Evolutionary conservation across 257 asterid genomes (phyloP), one percentile per base, ranked within the genome.

Genomic region (Cordia subcordata): DNA sequence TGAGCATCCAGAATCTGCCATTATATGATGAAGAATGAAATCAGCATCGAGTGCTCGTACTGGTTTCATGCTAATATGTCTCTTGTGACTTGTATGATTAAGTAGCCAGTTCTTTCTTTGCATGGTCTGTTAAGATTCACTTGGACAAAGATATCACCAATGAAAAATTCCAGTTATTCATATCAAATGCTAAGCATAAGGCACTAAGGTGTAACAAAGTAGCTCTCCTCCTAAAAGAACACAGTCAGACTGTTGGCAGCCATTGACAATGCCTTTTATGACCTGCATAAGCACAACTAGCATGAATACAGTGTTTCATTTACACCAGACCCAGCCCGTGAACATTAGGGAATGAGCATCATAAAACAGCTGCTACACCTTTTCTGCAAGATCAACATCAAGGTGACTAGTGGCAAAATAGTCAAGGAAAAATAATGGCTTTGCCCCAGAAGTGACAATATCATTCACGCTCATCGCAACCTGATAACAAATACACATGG

Each of bases 401-500:
- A 92, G 90, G 49, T 15, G 90, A 72, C 96, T 82, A 8, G 99
- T 92, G 40, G 99, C 99, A 8, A 77, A 92, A 80, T 88, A 92
- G 78, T 92, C 99, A 53, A 92, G 99, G 77, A 92, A 88, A 79
- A 92, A 92, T 70, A 86, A 78, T 52, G 99, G 99, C 81, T 86
- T 92, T 23, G 96, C 99, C 57, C 99, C 99, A 6, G 99, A 92
- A 5, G 99, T 92, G 83, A 92, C 75, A 21, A 88, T 88, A 75
- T 92, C 99, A 69, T 92, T 92, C 21, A 92, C 99, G 65, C 99
- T 92, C 99, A 92, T 92, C 2, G 99, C 99, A 81, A 92, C 99
- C 99, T 88, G 76, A 71, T 37, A 49, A 45, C 22, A 66, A 11
- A 17, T 39, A 14, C 3, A 4, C 6, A 13, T 19, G 57, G 73